Evolutionary conservation across 2,329 filamentous ascomycete genomes (phyloP).

Genomic region (Trichoderma atroviride): DNA sequence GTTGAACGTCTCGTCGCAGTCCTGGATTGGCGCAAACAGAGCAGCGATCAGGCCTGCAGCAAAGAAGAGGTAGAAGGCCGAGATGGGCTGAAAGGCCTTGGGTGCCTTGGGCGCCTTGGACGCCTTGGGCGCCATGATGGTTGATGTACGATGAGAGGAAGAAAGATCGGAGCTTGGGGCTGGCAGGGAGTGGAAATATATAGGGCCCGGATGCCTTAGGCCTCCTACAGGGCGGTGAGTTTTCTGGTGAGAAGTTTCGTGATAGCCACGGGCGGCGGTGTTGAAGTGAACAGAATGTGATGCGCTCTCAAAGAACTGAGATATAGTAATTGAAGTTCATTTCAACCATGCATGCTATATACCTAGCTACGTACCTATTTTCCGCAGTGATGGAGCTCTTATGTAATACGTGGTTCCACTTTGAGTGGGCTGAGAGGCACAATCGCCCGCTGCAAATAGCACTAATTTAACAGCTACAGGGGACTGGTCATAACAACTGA

Average conservation of each 20-base stretch:
- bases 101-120: background rate
- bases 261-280: background rate
- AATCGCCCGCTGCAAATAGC: background rate
- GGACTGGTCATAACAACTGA: too few species aligned
- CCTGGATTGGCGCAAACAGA: conserved; percentile 85
- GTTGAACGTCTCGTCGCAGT: conserved; percentile 98
- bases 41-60: conserved; percentile 75
- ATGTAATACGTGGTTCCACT: background rate
- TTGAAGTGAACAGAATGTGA: background rate
- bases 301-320: background rate
- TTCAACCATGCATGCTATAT: too few species aligned
- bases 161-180: background rate
- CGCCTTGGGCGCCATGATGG: conserved; percentile 41
- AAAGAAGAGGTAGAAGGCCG: conserved; percentile 80
- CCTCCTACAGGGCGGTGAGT: background rate
- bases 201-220: too few species aligned
- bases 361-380: background rate
- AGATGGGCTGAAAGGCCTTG: conserved; percentile 65
- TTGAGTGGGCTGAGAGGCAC: background rate
- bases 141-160: background rate
- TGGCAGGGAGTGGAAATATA: background rate
- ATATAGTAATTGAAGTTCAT: background rate
- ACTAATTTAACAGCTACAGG: too few species aligned
- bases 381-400: background rate
- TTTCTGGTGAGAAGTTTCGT: background rate